Conservation (phyloP, 768 basidiomycete genomes). For the Pleurotus tuber-regium region DNA sequence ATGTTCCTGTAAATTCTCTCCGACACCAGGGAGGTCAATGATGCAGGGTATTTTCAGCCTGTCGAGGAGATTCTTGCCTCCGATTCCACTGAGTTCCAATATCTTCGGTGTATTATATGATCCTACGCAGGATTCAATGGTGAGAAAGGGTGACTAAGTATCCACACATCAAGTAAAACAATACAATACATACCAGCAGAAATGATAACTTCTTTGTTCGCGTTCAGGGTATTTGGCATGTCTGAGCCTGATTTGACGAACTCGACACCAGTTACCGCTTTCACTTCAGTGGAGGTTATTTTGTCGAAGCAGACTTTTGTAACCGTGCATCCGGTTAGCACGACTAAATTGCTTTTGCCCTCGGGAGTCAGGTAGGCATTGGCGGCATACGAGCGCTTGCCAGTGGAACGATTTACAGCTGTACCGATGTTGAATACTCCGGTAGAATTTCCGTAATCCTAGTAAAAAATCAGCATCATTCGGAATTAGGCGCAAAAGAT, state of each 20-base stretch:
- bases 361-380: no score
- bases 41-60: slow-evolving; percentile 23
- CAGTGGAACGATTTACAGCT: no score
- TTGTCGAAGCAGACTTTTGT: no score
- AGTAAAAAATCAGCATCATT: not conserved
- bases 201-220: slow-evolving; percentile 40
- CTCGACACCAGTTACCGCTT: not conserved
- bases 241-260: not conserved
- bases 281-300: not conserved
- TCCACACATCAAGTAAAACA: no score
- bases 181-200: slow-evolving; percentile 27
- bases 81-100: slow-evolving; percentile 52
- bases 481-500: not conserved
- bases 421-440: not conserved
- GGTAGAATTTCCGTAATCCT: not conserved
- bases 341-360: no score
- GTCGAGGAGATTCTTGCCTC: slow-evolving; percentile 25
- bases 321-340: no score
- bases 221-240: slow-evolving; percentile 12
- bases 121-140: no score
- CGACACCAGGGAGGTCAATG: slow-evolving; percentile 39
- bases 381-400: no score
- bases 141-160: no score
- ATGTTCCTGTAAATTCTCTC: slow-evolving; percentile 28
- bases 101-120: slow-evolving; percentile 33